Conservation (phyloP, 179 eudicot species). For the Spinacia oleracea region DNA sequence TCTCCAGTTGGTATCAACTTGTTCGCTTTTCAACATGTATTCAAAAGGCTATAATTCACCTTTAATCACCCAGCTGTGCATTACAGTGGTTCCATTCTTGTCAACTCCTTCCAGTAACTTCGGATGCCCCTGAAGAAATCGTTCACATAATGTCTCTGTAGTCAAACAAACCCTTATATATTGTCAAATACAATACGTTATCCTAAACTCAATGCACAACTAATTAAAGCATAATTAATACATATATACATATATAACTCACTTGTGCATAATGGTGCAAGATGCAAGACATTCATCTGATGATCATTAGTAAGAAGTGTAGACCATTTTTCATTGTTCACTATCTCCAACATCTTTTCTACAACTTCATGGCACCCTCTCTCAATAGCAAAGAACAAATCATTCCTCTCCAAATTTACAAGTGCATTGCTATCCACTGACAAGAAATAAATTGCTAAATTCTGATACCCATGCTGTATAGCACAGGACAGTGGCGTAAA, state of each 20-base stretch:
- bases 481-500: not conserved
- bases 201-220: too few species aligned
- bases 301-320: not conserved
- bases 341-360: not conserved
- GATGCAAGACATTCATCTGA: not conserved
- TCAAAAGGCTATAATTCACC: slow-evolving; percentile 6
- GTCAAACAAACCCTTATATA: too few species aligned
- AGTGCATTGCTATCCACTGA: not conserved
- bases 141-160: too few species aligned
- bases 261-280: slow-evolving; percentile 4
- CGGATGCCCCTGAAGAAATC: too few species aligned
- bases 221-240: too few species aligned
- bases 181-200: too few species aligned
- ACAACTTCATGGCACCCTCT: not conserved
- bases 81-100: not conserved
- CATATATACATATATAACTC: too few species aligned
- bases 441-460: not conserved
- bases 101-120: not conserved
- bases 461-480: not conserved
- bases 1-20: not conserved
- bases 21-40: not conserved
- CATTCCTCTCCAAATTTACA: not conserved
- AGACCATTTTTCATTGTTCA: not conserved
- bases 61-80: too few species aligned
- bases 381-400: not conserved